Evolutionary conservation across 352 stramenopile species (phyloP).

Genomic region (Globisporangium middletonii): DNA sequence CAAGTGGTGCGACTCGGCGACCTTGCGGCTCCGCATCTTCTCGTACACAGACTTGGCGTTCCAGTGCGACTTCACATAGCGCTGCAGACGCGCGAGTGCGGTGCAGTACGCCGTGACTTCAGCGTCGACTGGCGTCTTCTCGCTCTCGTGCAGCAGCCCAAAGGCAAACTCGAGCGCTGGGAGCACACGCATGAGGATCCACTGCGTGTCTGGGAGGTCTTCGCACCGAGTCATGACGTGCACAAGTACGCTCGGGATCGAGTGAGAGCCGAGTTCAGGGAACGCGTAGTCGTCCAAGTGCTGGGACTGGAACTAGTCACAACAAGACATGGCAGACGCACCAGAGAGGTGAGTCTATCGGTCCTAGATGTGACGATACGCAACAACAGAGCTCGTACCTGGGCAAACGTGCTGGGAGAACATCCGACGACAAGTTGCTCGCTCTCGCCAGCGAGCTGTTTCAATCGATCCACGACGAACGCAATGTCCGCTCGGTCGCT

Average conservation of each 20-base stretch:
- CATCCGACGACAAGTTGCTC: background rate
- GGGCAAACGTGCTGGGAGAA: background rate
- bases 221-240: background rate
- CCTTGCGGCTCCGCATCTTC: constrained; percentile 1
- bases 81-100: background rate
- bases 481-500: background rate
- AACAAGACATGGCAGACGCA: too few species aligned
- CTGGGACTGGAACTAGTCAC: background rate
- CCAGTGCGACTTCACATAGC: background rate
- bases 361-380: background rate
- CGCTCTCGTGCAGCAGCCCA: background rate
- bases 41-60: constrained; percentile 1
- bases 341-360: background rate
- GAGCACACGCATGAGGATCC: background rate
- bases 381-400: background rate
- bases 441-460: background rate
- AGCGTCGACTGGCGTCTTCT: background rate
- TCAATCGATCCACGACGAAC: background rate
- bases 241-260: background rate
- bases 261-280: background rate
- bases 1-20: constrained; percentile 1
- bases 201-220: background rate
- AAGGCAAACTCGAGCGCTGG: constrained; percentile 1
- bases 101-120: constrained; percentile 2
- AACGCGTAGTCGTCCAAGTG: constrained; percentile 1